Percentiles rank a stretch among this genome's conserved stretches.
Evolutionary conservation across 495 filamentous ascomycete species (phyloP).

Genomic region (Pyrenula massariospora): DNA sequence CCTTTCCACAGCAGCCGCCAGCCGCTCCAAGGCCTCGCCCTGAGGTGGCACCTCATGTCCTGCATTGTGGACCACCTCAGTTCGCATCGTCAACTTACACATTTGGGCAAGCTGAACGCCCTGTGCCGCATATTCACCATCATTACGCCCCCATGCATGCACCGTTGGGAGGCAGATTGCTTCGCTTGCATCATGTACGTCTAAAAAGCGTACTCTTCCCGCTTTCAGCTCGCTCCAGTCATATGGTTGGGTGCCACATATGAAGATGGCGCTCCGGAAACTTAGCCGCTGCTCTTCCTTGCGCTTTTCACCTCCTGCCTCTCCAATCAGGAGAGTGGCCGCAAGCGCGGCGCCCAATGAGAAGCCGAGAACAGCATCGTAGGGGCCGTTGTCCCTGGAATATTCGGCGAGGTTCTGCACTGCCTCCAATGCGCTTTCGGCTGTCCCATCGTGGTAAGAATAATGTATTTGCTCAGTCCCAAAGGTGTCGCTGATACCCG

Average conservation of each 20-base stretch:
- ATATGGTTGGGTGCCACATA: not conserved
- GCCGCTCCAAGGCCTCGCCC: not conserved
- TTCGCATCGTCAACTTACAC: not conserved
- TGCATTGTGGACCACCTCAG: not conserved
- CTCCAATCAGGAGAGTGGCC: not conserved
- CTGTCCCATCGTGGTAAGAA: not conserved
- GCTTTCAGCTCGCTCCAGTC: not conserved
- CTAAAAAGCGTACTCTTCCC: not conserved
- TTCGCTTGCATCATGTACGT: not conserved
- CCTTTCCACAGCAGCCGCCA: not conserved
- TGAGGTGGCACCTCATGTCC: not conserved
- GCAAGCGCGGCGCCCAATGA: not conserved
- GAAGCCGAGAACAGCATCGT: not conserved
- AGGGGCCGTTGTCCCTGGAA: not conserved
- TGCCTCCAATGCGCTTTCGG: not conserved
- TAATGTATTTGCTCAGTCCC: not conserved
- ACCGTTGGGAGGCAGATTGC: not conserved
- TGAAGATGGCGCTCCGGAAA: not conserved
- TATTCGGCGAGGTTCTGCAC: not conserved
- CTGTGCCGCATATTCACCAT: not conserved
- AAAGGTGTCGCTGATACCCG: not conserved
- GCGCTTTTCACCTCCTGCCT: not conserved
- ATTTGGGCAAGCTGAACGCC: not conserved
- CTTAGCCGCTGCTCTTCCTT: not conserved
- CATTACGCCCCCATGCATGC: not conserved